Evolutionary conservation across 768 basidiomycete genomes (phyloP), one percentile per base, ranked within the genome.

Genomic region (Pholiota microspora): DNA sequence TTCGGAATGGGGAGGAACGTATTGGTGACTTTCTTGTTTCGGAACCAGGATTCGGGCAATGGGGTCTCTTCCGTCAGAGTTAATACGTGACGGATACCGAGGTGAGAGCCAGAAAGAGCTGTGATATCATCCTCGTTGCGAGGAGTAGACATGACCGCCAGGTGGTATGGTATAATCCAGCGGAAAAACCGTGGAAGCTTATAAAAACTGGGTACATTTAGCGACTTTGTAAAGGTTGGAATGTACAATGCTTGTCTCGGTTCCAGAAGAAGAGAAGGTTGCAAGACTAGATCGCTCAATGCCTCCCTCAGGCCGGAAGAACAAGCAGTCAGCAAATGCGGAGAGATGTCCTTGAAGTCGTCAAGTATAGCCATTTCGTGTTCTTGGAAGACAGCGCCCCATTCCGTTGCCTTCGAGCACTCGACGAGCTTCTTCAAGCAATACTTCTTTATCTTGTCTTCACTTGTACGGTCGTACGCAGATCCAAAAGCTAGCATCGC

Each of bases 121-220:
- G 62, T 59, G 52, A 84, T 78, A 61, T 86, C 83, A 15, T 73
- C 72, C 53, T 75, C 75, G 54, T 68, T 64, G 3, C 78, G 71
- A 1, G 83, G 84, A 0, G 79, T 84, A 0, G 84, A 84, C 80
- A 84, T 84, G 45, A 83, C 71, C 6, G 85, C 83, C 25, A 85
- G 62, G 49, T 78, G 73, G 61, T 76, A 80, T 4, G 84, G 83
- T 28, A 85, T 67, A 4, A 86, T 72, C 84, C 84, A 86, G 8
- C 83, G 74, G 63, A 85, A 84, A 66, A 81, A 84, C 6, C 83
- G 77, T 23, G 81, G 82, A 0, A 85, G 66, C 49, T 75, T 76
- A 57, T 70, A 72, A 38, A 69, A 71, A 0, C 21, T n/a, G 1
- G 44, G 32, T 25, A 42, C 27, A n/a, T 59, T 38, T 16, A 51